Conservation (phyloP, 2,329 filamentous ascomycete species). For the Alternaria gansuensis region DNA sequence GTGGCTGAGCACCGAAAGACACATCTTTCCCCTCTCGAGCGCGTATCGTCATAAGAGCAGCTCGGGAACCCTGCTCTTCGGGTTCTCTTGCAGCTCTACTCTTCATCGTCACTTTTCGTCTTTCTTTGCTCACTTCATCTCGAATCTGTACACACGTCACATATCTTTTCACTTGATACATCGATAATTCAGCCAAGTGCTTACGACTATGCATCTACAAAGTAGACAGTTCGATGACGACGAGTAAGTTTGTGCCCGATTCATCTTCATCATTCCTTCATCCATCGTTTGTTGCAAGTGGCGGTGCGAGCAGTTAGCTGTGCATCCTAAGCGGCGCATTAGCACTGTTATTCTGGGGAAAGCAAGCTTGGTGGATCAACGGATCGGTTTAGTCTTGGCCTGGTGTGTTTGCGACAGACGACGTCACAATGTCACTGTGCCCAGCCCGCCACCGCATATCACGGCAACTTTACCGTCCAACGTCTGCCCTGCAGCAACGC, state of each 20-base stretch:
- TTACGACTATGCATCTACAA: slow-evolving; percentile 29
- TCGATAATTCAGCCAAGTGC: background rate
- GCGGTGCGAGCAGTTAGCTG: slow-evolving; percentile 11
- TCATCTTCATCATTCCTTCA: background rate
- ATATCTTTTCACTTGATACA: slow-evolving; percentile 12
- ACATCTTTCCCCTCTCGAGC: slow-evolving; percentile 19
- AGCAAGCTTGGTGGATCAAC: slow-evolving; percentile 14
- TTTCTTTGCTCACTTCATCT: slow-evolving; percentile 8
- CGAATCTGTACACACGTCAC: background rate
- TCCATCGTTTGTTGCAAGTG: slow-evolving; percentile 9
- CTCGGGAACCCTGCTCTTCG: slow-evolving; percentile 6
- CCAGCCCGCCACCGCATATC: slow-evolving; percentile 9
- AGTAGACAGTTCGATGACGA: slow-evolving; percentile 33
- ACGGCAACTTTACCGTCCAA: slow-evolving; percentile 10
- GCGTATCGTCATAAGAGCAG: slow-evolving; percentile 22
- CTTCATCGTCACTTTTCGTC: slow-evolving; percentile 19
- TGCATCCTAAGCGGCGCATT: slow-evolving; percentile 6
- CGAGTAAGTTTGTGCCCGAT: slow-evolving; percentile 29
- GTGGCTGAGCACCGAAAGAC: slow-evolving; percentile 26
- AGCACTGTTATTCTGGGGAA: slow-evolving; percentile 9
- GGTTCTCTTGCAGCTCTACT: background rate
- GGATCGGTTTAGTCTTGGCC: slow-evolving; percentile 5
- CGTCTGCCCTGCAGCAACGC: background rate
- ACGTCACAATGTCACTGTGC: slow-evolving; percentile 20
- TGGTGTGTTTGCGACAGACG: slow-evolving; percentile 17